Evolutionary conservation across 1,139 yeast genomes (phyloP).

Genomic region (Candida gigantensis): DNA sequence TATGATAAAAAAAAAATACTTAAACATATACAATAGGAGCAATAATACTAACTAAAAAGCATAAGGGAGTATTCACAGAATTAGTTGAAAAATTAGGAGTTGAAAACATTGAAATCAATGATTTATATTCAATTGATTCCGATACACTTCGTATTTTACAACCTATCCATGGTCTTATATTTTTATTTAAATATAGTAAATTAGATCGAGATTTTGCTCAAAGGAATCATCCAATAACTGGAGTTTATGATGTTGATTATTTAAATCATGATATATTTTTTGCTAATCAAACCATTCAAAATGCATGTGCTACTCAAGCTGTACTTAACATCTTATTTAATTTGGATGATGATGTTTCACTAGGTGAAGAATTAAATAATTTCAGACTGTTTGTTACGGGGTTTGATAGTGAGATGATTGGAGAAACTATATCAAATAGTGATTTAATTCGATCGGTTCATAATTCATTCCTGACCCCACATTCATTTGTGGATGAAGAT

Average conservation of each 20-base stretch:
- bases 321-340: constrained; percentile 59
- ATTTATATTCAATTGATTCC: constrained; percentile 55
- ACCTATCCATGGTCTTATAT: constrained; percentile 62
- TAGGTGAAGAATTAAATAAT: constrained; percentile 53
- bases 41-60: constrained; percentile 13
- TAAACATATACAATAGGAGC: no score
- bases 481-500: constrained; percentile 50
- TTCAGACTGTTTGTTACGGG: constrained; percentile 54
- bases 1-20: constrained; percentile 24
- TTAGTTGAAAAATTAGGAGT: constrained; percentile 62
- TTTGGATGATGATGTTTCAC: constrained; percentile 29
- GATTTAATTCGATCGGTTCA: constrained; percentile 60
- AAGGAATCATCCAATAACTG: constrained; percentile 40
- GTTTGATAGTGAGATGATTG: constrained; percentile 60
- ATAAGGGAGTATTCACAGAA: constrained; percentile 67
- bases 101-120: constrained; percentile 58
- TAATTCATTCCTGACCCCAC: constrained; percentile 58
- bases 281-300: constrained; percentile 66
- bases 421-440: constrained; percentile 65
- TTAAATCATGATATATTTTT: constrained; percentile 49
- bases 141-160: constrained; percentile 39
- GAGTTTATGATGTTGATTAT: constrained; percentile 44
- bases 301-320: constrained; percentile 81
- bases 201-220: constrained; percentile 33
- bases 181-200: constrained; percentile 61